Base-by-base conservation (phyloP, 2,329 filamentous ascomycete genomes). In the Pseudogymnoascus sp. region DNA sequence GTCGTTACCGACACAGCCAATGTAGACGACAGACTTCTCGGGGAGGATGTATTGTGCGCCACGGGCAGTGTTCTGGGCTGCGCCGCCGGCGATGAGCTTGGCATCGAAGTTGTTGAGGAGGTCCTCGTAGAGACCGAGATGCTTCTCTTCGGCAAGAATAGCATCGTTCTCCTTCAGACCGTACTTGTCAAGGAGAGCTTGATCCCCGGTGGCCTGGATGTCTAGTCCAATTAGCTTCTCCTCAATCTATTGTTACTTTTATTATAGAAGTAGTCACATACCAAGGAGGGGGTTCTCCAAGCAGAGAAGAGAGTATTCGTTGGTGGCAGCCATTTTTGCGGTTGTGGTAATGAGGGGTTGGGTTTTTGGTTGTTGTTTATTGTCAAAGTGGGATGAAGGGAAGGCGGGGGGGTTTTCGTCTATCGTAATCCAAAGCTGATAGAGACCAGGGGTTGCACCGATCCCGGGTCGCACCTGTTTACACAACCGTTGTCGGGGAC, bases 241-340 rank as follows among this genome's bases (percentile, higher is more conserved):
- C 11, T 14, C 49, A 33, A 33, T 55, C 10, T 2, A 55, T 33
- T 19, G 26, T 7, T 33, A 33, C n/a, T 55, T 55, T 33, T 55
- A 55, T 55, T 12, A 33, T 59, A 59, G 45, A 59, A n/a, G 37
- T 12, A 23, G 19, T 37, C n/a, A 78, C 83, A 70, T 80, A 92
- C 90, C 93, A 72, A 99, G 89, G 71, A 99, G 87, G 76, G 94
- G 94, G 79, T 99, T 99, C 88, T 97, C 94, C 72, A 99, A 80
- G 78, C 89, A 94, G 73, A 97, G 83, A 72, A 99, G 89, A 77
- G 90, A 83, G 80, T 89, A 97, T 78, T 92, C 88, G 79, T 92
- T 89, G 70, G 77, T 74, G 70, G 87, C 76, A 74, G 90, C 82
- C 91, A 96, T 96, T 72, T 71, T 78, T 68, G 38, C 38, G 58